These are phyloP conservation scores for Leptographium flavum DNA, from an alignment of 2,329 filamentous ascomycete species.

Conservation along the genomic window DNA sequence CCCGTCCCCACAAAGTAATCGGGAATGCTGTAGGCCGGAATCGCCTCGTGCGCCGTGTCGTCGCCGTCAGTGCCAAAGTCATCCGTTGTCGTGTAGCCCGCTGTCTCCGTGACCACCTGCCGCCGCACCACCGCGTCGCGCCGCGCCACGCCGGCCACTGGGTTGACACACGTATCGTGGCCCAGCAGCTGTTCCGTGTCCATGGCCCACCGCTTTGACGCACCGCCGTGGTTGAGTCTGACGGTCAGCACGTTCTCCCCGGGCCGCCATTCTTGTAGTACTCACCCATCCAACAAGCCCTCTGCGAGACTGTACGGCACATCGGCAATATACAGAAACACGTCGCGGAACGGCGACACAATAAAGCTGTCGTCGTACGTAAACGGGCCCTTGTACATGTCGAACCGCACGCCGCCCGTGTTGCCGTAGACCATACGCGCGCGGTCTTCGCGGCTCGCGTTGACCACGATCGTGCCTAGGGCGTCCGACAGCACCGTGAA, in stretches of 20 bases:
- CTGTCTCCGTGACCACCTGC: conserved; percentile 25
- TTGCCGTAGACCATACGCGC: conserved; percentile 45
- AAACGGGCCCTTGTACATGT: conserved; percentile 48
- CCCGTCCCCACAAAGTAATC: conserved; percentile 34
- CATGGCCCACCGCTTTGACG: conserved; percentile 15
- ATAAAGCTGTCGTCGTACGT: conserved; percentile 39
- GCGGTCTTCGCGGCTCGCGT: conserved; percentile 30
- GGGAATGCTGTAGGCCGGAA: conserved; percentile 32
- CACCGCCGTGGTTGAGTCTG: conserved; percentile 27
- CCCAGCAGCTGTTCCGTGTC: conserved; percentile 19
- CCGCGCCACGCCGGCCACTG: conserved; percentile 13
- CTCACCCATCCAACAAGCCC: conserved; percentile 11
- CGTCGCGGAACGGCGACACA: conserved; percentile 38
- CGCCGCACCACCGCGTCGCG: conserved; percentile 25
- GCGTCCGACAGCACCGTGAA: conserved; percentile 38
- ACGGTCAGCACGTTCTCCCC: conserved; percentile 5
- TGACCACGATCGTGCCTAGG: conserved; percentile 35
- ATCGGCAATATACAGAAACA: conserved; percentile 37
- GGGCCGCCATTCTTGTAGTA: not conserved
- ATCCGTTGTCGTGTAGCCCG: conserved; percentile 40
- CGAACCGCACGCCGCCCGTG: conserved; percentile 46
- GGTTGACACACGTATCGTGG: conserved; percentile 33
- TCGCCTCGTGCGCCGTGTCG: conserved; percentile 35
- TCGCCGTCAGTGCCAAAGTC: conserved; percentile 42
- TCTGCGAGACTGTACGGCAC: conserved; percentile 33